phyloP scores from a whole-genome alignment of 495 filamentous ascomycete genomes.

The Zalerion maritima region DNA sequence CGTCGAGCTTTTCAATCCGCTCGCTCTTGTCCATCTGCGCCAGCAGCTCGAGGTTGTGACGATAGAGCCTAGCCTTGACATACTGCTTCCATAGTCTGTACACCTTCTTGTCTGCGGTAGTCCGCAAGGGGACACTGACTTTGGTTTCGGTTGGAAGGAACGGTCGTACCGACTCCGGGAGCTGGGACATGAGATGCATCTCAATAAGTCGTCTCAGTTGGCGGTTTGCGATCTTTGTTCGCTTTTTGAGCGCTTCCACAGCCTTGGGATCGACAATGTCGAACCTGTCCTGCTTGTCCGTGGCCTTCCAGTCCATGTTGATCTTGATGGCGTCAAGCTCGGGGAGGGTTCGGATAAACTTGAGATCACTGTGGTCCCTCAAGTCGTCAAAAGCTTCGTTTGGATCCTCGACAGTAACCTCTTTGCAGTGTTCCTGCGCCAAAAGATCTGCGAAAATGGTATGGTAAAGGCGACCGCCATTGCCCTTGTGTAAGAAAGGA shows the following conservation, averaged over 20 bases:
- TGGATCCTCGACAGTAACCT: slow-evolving; percentile 91
- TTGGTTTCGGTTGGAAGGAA: slow-evolving; percentile 17
- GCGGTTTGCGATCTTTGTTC: slow-evolving; percentile 66
- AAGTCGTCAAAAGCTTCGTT: slow-evolving; percentile 89
- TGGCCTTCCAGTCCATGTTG: slow-evolving; percentile 25
- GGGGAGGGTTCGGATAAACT: slow-evolving; percentile 41
- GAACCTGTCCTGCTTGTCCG: slow-evolving; percentile 29
- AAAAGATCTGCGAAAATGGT: slow-evolving; percentile 54
- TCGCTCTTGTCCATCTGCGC: slow-evolving; percentile 64
- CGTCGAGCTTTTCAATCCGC: slow-evolving; percentile 66
- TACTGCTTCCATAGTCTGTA: slow-evolving; percentile 76
- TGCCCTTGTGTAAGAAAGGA: slow-evolving; percentile 63
- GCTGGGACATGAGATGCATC: slow-evolving; percentile 69
- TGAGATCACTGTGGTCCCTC: slow-evolving; percentile 69
- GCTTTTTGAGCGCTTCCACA: slow-evolving; percentile 44
- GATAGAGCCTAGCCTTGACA: slow-evolving; percentile 67
- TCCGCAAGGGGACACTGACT: too few relatives aligned
- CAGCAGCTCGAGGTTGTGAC: slow-evolving; percentile 61
- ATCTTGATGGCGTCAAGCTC: slow-evolving; percentile 39
- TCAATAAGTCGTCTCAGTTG: slow-evolving; percentile 80
- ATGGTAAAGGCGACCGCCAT: slow-evolving; percentile 70
- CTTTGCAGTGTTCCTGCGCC: slow-evolving; percentile 45
- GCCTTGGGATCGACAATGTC: slow-evolving; percentile 51
- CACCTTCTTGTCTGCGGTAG: slow-evolving; percentile 24
- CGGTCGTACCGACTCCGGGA: slow-evolving; percentile 48